Evolutionary conservation across 176 grass and related monocot genomes (phyloP), one percentile per base, ranked within the genome.

Genomic region (Oryza nivara): DNA sequence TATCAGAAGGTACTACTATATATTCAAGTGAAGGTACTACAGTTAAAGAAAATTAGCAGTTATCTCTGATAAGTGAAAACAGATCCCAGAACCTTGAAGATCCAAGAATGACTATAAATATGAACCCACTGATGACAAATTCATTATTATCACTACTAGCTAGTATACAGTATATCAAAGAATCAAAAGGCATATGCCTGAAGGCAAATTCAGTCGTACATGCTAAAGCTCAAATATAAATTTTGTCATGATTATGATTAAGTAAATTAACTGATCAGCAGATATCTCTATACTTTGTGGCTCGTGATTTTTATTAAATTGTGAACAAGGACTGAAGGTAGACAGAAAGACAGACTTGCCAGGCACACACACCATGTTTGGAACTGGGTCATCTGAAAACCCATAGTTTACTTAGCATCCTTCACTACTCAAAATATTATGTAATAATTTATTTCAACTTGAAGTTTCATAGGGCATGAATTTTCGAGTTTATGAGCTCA

Each of bases 261-360:
- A 11, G 20, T 26, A 65, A 86, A 28, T 28, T 43, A 52, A 43
- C 17, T 41, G 0, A 22, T 40, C 1, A 20, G 7, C 3, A 14
- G 32, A 26, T 80, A 65, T 23, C 69, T 77, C 16, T 12, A 34
- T 69, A 61, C 36, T 60, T 69, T 60, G 11, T 69, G 32, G n/a
- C 65, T 75, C 13, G 19, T 51, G 3, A 17, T 28, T 38, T 73
- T 69, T 77, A 64, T 77, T 54, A 63, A 61, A 63, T 23, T 41
- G 72, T 41, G 28, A 40, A 17, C 83, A 79, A 65, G 43, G 22
- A 72, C 9, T 64, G 54, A 79, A 5, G 25, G 40, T 79, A 71
- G 26, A 61, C 35, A 44, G 2, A n/a, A 16, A 32, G 7, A 19
- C 19, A 68, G n/a, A 7, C 52, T 47, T 2, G 22, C 16, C 34